Percentiles rank a stretch among this genome's conserved stretches.
Evolutionary conservation across 768 basidiomycete genomes (phyloP).

Genomic region (Chiua virens): DNA sequence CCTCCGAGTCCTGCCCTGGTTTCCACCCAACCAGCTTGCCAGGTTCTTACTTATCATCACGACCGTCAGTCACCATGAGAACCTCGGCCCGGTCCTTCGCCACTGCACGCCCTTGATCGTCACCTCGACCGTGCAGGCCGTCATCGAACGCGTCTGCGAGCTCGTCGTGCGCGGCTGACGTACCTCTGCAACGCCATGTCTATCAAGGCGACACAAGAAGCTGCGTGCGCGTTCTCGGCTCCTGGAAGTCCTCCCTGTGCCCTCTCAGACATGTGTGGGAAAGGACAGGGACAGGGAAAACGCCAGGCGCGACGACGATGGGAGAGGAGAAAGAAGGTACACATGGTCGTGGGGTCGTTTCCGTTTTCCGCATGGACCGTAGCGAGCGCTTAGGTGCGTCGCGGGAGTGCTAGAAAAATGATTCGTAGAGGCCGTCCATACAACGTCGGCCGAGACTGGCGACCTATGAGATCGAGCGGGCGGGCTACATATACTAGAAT

Average conservation of each 20-base stretch:
- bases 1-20: no score
- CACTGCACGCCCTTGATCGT: slow-evolving; percentile 37
- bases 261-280: no score
- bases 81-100: slow-evolving; percentile 34
- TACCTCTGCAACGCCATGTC: slow-evolving; percentile 31
- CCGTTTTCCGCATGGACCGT: no score
- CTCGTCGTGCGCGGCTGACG: not conserved
- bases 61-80: slow-evolving; percentile 36
- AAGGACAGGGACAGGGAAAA: not conserved
- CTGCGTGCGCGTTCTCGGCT: slow-evolving; percentile 28
- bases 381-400: slow-evolving; percentile 36
- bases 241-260: slow-evolving; percentile 28
- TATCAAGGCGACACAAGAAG: slow-evolving; percentile 29
- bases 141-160: not conserved
- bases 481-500: no score
- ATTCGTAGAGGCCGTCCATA: slow-evolving; percentile 34
- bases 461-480: not conserved
- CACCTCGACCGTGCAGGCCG: slow-evolving; percentile 13
- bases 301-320: not conserved
- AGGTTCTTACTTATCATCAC: slow-evolving; percentile 36
- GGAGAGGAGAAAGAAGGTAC: slow-evolving; percentile 8
- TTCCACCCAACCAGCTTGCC: slow-evolving; percentile 29
- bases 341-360: no score
- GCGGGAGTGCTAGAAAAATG: slow-evolving; percentile 28
- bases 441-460: no score